Percentiles rank a stretch among this genome's conserved stretches.
Evolutionary conservation across 495 filamentous ascomycete species (phyloP).

Genomic region (Oidiodendron maius): DNA sequence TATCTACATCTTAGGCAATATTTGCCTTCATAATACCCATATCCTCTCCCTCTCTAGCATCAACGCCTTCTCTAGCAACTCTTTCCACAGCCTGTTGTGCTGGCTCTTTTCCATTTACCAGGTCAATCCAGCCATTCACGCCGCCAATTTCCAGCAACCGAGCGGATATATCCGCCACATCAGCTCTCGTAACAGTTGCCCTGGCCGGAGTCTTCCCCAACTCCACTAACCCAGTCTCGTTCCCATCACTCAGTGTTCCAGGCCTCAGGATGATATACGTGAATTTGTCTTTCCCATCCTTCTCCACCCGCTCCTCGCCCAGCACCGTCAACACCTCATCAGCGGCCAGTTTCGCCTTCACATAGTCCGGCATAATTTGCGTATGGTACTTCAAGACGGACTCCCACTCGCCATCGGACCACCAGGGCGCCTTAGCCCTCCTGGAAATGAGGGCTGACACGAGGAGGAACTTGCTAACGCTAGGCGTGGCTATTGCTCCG

Average conservation of each 20-base stretch:
- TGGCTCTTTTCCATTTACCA: constrained; percentile 46
- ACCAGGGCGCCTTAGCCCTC: constrained; percentile 50
- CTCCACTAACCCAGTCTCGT: constrained; percentile 52
- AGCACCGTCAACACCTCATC: constrained; percentile 60
- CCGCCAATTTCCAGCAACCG: constrained; percentile 53
- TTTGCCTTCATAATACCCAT: constrained; percentile 30
- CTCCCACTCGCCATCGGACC: constrained; percentile 53
- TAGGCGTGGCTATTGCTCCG: constrained; percentile 50
- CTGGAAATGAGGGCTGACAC: constrained; percentile 63
- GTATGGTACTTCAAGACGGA: constrained; percentile 42
- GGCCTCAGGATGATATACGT: constrained; percentile 66
- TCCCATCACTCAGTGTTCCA: constrained; percentile 52
- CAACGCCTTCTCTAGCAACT: constrained; percentile 54
- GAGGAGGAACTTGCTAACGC: constrained; percentile 67
- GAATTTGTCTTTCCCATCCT: constrained; percentile 36
- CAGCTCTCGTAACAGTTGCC: constrained; percentile 56
- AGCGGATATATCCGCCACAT: constrained; percentile 65
- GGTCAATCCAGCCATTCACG: constrained; percentile 38
- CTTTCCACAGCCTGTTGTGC: constrained; percentile 59
- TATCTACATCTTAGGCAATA: neutral
- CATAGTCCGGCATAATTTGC: constrained; percentile 54
- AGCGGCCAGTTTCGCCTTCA: constrained; percentile 67
- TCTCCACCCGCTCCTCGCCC: constrained; percentile 33
- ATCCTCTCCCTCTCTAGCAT: constrained; percentile 63
- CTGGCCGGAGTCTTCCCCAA: constrained; percentile 46